Evolutionary conservation across 257 asterid species (phyloP), one percentile per base, ranked within the genome.

Genomic region (Anisodus acutangulus): DNA sequence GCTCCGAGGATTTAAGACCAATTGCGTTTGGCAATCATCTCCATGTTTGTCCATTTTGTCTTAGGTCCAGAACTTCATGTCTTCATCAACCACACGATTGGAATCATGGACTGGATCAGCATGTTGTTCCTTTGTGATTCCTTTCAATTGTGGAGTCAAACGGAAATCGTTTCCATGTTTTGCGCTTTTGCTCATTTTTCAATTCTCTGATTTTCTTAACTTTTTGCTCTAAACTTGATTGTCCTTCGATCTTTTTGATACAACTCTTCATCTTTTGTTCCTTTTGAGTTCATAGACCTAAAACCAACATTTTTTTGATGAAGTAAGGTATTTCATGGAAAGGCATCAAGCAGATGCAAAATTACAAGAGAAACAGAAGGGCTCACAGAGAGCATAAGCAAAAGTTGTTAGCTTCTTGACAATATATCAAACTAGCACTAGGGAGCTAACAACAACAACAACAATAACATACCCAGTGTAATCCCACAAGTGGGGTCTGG

Each of bases 1-100:
- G 35, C 17, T 26, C 70, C 10, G 4, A 9, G 43, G 70, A 63
- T 39, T 39, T 68, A 35, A 63, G 70, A 63, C 72, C 72, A 31
- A 66, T 31, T 66, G 72, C 10, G 2, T 64, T 11, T 11, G 71
- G 45, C 71, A 63, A 63, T 62, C 69, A 64, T 64, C 71, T 64
- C 71, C 39, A 31, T 9, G 1, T 31, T 66, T 66, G 47, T 39
- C 71, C 45, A 31, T 66, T 31, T 66, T 66, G 72, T 31, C 72
- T 31, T 66, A 31, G 9, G 45, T 15, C 5, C 45, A 7, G 10
- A 11, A 3, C 72, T 66, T 66, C 72, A 31, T 31, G n/a, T 66
- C 45, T 31, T 66, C 72, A 66, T 31, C 72, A 66, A 66, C 72
- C 72, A 66, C n/a, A 31, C 5, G 72, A 12, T 66, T 66, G 72